Base-by-base conservation (phyloP, 2,329 filamentous ascomycete genomes). In the Aspergillus fructus region DNA sequence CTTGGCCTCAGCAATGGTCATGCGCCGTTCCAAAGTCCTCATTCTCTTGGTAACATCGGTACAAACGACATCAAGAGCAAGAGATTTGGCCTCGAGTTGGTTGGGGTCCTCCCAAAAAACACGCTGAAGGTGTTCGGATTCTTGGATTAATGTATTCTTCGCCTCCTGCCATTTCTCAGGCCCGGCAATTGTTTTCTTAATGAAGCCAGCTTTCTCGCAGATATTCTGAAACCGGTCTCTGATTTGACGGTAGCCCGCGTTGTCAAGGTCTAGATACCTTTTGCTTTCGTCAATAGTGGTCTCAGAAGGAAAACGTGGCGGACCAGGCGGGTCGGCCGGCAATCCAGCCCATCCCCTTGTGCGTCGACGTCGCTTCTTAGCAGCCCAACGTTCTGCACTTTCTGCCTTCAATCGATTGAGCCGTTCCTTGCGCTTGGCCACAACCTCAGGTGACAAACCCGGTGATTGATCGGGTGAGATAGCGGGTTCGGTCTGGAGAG, bases 21-120 rank as follows among this genome's bases (percentile, higher is more conserved):
- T 86, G n/a, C 83, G 80, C 34, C 79, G 81, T 49, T 86, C 83
- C 56, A 85, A 70, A 12, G 78, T 85, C 66, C 90, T 85, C 79
- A 93, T 87, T 19, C 89, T 81, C 74, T 94, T 94, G 1, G 89
- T 93, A 30, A 93, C 89, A 74, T 93, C 90, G 27, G 85, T 88
- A 68, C 89, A 92, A 23, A 96, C 87, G 46, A 91, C 83, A 69
- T 96, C 90, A 5, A 96, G 77, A 0, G 90, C 89, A 46, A 91
- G 78, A 39, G 81, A 81, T 68, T 87, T 89, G 42, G 81, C 78
- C 43, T 89, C 85, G 15, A 83, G 72, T 21, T 86, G 79, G 3
- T 82, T 81, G 24, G 83, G 80, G 43, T 85, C 80, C 6, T 79
- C 72, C 76, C 82, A 85, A 67, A 91, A 85, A 24, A 85, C 78